Evolutionary conservation across 1,284 basidiomycete species (phyloP), one percentile per base, ranked within the genome.

Genomic region (Apiotrichum veenhuisii): DNA sequence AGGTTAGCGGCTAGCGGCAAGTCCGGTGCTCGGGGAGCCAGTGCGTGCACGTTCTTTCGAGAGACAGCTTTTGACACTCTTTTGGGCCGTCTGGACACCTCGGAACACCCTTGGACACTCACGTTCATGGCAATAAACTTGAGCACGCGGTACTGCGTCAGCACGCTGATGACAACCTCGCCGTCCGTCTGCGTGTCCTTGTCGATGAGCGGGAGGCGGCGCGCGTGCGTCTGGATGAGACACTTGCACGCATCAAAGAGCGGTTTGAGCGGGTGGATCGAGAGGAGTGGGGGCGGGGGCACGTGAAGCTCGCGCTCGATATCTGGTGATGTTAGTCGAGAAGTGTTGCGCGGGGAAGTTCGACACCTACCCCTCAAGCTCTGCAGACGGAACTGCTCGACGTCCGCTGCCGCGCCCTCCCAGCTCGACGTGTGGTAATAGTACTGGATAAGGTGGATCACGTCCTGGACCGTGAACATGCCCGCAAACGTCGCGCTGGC

Each of bases 121-220:
- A 95, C 94, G 75, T 99, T 99, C 76, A 96, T 95, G 38, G 96
- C 87, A 61, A 99, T 96, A 72, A 98, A 98, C 76, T 98, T 98
- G 75, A 99, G 85, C 23, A 98, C 87, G 30, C 96, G 85, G 71
- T 99, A 99, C 77, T 98, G 96, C 0, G 96, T 99, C 59, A 99
- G 80, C 2, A 98, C 94, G 34, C 89, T 93, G 45, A 98, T 86
- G 63, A 99, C 93, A 20, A 97, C 87, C 78, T 98, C 94, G 58
- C 94, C 90, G 8, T 89, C 90, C 9, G 95, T 97, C 74, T 94
- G 90, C 5, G 91, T 84, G 72, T 98, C 95, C 59, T 86, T 83
- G 71, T 98, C 96, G 43, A 99, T 87, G 17, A 99, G 81, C 5
- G 96, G 96, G 15, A 98, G 80, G 20, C 96, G 86, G 38, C 96